Evolutionary conservation across 2,329 filamentous ascomycete species (phyloP), one percentile per base, ranked within the genome.

Genomic region (Trichothecium sympodiale): DNA sequence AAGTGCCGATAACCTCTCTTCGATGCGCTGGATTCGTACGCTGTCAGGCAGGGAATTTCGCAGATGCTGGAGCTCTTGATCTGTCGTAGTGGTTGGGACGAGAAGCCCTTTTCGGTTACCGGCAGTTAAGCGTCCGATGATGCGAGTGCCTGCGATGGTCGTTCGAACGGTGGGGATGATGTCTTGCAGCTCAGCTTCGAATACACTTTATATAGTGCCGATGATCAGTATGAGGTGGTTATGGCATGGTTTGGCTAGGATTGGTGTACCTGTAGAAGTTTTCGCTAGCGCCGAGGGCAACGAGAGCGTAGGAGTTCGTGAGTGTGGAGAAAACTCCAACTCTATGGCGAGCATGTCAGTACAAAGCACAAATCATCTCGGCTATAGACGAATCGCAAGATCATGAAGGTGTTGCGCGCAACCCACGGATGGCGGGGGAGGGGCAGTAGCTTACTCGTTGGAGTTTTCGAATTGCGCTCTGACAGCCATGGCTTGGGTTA

Each of bases 1-100:
- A 17, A 98, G 77, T 4, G 91, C 91, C 14, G 87, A 94, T 44
- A 98, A 72, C 29, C 91, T 79, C 71, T 98, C 91, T 69, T 98
- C 91, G 66, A 98, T 94, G 47, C 91, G 80, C 67, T 95, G 88
- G 53, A 98, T 94, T 64, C 88, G 87, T 45, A 98, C 84, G 40
- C 68, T 65, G 58, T 96, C 89, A 28, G 91, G 91, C 46, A 98
- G 77, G 39, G 83, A 87, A 63, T 98, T 96, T 52, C 91, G 83
- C 51, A 98, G 72, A 62, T 98, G 91, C 65, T 95, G 88, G 45
- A 98, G 74, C 69, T 98, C 91, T 69, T 98, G 91, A 65, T 98
- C 91, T 49, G 88, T 94, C 43, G 91, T 96, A 40, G 81, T 86
- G 38, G 89, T 96, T 41, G 91, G 91, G 38, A 98, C 89, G 43